These are phyloP conservation scores for Talaromyces piceae DNA, from an alignment of 2,329 filamentous ascomycete species.

Conservation along the genomic window DNA sequence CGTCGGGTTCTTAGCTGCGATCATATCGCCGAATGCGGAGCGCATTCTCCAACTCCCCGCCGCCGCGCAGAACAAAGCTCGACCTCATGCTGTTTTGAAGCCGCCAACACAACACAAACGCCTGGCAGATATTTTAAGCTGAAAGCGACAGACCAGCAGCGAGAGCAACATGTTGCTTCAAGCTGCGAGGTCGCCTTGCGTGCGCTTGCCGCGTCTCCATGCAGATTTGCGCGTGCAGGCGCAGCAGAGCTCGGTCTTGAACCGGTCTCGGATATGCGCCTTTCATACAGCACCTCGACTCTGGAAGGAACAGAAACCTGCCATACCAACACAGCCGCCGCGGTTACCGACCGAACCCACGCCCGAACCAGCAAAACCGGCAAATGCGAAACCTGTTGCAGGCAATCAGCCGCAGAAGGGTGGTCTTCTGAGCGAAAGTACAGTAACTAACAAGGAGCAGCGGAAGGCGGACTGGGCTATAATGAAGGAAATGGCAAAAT, in stretches of 20 bases:
- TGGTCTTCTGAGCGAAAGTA: constrained; percentile 57
- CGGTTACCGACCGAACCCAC: background rate
- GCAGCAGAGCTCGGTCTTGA: constrained; percentile 17
- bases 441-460: constrained; percentile 71
- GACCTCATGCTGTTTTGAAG: background rate
- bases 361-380: background rate
- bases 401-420: constrained; percentile 36
- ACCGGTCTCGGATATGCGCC: constrained; percentile 21
- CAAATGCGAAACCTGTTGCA: constrained; percentile 14
- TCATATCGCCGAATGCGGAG: constrained; percentile 11
- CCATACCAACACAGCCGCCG: background rate
- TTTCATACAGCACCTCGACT: constrained; percentile 21
- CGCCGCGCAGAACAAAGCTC: constrained; percentile 8
- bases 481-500: constrained; percentile 93
- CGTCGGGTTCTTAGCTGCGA: background rate
- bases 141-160: constrained; percentile 11
- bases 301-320: constrained; percentile 17
- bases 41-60: constrained; percentile 7
- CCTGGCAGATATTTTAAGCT: background rate
- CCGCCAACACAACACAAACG: background rate
- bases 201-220: constrained; percentile 24
- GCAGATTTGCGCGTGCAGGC: constrained; percentile 19
- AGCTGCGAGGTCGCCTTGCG: constrained; percentile 28
- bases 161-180: constrained; percentile 28
- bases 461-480: constrained; percentile 97